Conservation (phyloP, 2,329 filamentous ascomycete species). For the Atkinsonella hypoxylon region DNA sequence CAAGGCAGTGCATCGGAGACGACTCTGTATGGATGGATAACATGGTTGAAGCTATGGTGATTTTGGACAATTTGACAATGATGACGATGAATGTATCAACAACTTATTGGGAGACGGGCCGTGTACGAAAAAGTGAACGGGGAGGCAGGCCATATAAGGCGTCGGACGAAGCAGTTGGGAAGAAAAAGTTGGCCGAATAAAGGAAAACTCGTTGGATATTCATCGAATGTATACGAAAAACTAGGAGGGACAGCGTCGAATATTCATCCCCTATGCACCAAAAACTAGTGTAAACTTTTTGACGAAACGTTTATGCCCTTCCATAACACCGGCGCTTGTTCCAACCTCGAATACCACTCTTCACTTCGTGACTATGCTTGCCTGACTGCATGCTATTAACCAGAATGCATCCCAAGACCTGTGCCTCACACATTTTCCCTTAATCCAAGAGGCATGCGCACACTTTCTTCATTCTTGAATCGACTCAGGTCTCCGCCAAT, state of each 20-base stretch:
- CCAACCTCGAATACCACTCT: background rate
- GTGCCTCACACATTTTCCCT: constrained; percentile 25
- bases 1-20: background rate
- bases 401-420: background rate
- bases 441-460: constrained; percentile 36
- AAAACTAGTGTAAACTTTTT: background rate
- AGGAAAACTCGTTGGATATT: too few species aligned
- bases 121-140: too few species aligned
- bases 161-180: too few species aligned
- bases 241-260: background rate
- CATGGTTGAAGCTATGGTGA: background rate
- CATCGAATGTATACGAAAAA: background rate
- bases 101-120: too few species aligned
- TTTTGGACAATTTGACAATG: too few species aligned
- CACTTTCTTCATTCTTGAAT: constrained; percentile 50
- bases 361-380: background rate
- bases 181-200: too few species aligned
- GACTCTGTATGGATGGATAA: background rate
- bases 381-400: background rate
- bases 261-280: background rate
- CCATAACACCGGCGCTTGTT: constrained; percentile 7
- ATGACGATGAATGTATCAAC: too few species aligned
- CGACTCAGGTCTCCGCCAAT: constrained; percentile 69
- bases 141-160: too few species aligned
- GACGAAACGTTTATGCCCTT: constrained; percentile 2